Evolutionary conservation across 2,329 filamentous ascomycete genomes (phyloP), one percentile per base, ranked within the genome.

Genomic region (Cercospora nicotianae): DNA sequence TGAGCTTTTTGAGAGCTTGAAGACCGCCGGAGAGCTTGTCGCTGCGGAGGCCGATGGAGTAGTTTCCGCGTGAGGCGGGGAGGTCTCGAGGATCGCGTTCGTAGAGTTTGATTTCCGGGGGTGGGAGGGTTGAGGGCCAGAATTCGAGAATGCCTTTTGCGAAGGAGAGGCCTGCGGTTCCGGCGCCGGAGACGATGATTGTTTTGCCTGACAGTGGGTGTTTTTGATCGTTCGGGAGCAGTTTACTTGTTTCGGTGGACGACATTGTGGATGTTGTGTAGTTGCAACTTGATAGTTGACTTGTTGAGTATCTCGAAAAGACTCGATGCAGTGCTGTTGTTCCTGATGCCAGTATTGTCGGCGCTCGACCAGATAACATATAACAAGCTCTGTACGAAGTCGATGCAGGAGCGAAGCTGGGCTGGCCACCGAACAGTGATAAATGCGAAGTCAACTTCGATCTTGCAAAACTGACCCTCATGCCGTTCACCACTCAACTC

Each of bases 151-250:
- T 30, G 10, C 65, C 65, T 42, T 57, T 51, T 16, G 64, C 66
- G 58, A 70, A 70, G 31, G 69, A 60, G 16, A 71, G 68, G 16
- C 68, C 67, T 36, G 69, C 69, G 16, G 70, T 62, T 12, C 68
- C 69, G 5, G 63, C 69, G 23, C 68, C 69, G 42, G 66, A 28
- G 28, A 71, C 55, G 55, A 71, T 60, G 63, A 71, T 70, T 13
- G 55, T 53, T 48, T 70, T 71, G 23, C 62, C 67, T n/a, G 69
- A 59, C 12, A 71, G 67, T 3, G 42, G 26, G 13, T 63, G 42
- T 20, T 9, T 31, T 20, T 30, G 16, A 13, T n/a, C 23, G 13
- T 48, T 20, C 0, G 9, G 18, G 45, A 51, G 45, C 0, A 51
- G 45, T 20, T 5, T 6, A 23, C 10, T 23, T 12, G 45, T 51